These are phyloP conservation scores for Mortierella hygrophila DNA, from an alignment of 192 early-diverging fungal species.

Conservation along the genomic window DNA sequence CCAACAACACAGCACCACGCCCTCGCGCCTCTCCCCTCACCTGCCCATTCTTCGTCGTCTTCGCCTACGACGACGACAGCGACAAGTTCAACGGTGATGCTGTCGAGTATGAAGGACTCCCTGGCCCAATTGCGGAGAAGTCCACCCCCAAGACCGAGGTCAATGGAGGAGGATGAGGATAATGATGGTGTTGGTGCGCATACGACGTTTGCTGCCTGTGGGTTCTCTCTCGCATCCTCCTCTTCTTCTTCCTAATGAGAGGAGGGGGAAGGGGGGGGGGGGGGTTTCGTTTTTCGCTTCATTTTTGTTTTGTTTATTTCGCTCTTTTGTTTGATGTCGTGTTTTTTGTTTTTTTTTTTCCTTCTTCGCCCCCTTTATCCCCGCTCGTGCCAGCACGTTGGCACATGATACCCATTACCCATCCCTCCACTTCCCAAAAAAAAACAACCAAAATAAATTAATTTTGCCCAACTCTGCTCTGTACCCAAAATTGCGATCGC, in stretches of 20 bases:
- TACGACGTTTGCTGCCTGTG: neutral
- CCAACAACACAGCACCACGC: neutral
- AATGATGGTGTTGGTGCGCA: neutral
- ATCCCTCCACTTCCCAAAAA: neutral
- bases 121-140: neutral
- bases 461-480: neutral
- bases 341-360: no score
- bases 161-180: neutral
- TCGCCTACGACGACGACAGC: neutral
- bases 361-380: no score
- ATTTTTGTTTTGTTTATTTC: no score
- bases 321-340: no score
- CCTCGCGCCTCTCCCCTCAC: neutral
- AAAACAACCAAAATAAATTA: neutral
- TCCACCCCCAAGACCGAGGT: neutral
- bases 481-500: no score
- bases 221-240: neutral
- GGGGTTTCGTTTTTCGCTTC: no score
- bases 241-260: neutral
- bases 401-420: no score
- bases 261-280: no score
- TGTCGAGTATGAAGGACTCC: neutral
- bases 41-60: neutral
- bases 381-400: no score
- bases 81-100: neutral